Evolutionary conservation across 306 rosid genomes (phyloP).

Genomic region (Canavalia gladiata): DNA sequence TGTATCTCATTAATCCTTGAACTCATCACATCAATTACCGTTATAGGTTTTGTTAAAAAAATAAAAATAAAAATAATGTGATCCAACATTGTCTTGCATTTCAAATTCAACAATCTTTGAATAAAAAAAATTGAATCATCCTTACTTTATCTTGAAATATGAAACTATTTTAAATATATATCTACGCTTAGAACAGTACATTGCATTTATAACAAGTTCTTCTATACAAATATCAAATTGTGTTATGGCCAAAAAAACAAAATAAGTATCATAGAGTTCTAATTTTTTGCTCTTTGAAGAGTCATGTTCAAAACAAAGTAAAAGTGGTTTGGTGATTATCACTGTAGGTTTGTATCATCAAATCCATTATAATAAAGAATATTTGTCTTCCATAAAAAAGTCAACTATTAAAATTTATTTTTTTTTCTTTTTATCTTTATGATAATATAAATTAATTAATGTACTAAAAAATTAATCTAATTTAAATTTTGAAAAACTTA

Average conservation of each 20-base stretch:
- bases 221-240: background rate
- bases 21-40: too few species aligned
- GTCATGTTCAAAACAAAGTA: background rate
- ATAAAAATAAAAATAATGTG: too few species aligned
- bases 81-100: too few species aligned
- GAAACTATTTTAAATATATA: background rate
- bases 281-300: background rate
- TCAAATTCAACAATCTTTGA: too few species aligned
- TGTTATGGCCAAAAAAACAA: background rate
- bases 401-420: background rate
- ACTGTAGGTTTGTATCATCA: background rate
- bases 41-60: too few species aligned
- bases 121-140: background rate
- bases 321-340: background rate
- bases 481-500: background rate
- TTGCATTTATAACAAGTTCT: background rate
- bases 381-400: background rate
- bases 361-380: background rate
- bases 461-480: background rate
- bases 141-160: background rate
- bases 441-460: background rate
- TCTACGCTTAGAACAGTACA: background rate
- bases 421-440: background rate
- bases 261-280: background rate
- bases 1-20: too few species aligned